Evolutionary conservation across 2,329 filamentous ascomycete genomes (phyloP).

Genomic region (Ascochyta pisi): DNA sequence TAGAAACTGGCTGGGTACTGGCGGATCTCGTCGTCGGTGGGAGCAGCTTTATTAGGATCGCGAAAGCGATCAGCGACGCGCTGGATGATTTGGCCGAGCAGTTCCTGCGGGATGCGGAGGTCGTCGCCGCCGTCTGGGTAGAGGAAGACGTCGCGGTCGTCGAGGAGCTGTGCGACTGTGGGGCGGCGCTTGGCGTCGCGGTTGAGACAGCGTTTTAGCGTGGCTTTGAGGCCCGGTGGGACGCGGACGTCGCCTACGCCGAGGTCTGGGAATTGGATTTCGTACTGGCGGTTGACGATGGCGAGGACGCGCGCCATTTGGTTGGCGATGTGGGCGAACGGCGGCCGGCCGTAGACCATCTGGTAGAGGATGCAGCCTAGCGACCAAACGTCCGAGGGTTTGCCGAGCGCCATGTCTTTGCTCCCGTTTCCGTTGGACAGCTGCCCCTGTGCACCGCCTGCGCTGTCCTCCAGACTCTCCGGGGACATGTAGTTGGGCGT

Average conservation of each 20-base stretch:
- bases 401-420: constrained; percentile 93
- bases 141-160: constrained; percentile 63
- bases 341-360: constrained; percentile 96
- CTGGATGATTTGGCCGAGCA: constrained; percentile 65
- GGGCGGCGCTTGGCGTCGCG: constrained; percentile 64
- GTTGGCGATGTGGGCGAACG: constrained; percentile 90
- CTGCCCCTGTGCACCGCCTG: constrained; percentile 61
- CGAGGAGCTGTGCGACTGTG: constrained; percentile 63
- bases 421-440: constrained; percentile 46
- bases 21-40: constrained; percentile 62
- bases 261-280: constrained; percentile 73
- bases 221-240: constrained; percentile 62
- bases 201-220: constrained; percentile 64
- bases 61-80: constrained; percentile 67
- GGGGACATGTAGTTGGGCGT: constrained; percentile 99
- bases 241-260: constrained; percentile 70
- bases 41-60: constrained; percentile 58
- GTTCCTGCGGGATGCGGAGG: constrained; percentile 59
- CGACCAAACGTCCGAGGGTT: constrained; percentile 95
- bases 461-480: constrained; percentile 88
- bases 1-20: constrained; percentile 57
- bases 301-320: constrained; percentile 86
- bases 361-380: constrained; percentile 96
- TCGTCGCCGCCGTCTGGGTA: constrained; percentile 63
- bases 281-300: constrained; percentile 79